These are phyloP conservation scores for Torulaspora gathmanii DNA, from an alignment of 805 yeast genomes.

Conservation along the genomic window DNA sequence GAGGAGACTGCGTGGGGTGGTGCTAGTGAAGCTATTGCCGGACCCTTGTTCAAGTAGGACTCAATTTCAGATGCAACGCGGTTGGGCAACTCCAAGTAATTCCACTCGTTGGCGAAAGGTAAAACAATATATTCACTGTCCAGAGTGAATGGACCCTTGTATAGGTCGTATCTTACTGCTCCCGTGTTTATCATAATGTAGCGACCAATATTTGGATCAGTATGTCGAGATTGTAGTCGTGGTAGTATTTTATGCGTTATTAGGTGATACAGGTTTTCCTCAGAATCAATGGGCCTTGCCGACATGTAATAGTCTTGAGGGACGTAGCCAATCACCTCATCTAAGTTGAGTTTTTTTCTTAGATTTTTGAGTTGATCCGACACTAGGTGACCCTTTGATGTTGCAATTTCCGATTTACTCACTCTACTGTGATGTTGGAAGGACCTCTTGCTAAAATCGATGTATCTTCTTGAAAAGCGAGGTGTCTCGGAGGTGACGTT, in stretches of 20 bases:
- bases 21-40: conserved; percentile 16
- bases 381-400: conserved; percentile 49
- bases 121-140: conserved; percentile 80
- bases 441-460: conserved; percentile 75
- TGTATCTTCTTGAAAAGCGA: conserved; percentile 56
- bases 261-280: conserved; percentile 54
- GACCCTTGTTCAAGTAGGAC: conserved; percentile 51
- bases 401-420: conserved; percentile 27
- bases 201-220: conserved; percentile 37
- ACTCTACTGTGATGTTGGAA: conserved; percentile 56
- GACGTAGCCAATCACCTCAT: conserved; percentile 59
- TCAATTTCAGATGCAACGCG: conserved; percentile 51
- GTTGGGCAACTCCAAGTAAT: conserved; percentile 55
- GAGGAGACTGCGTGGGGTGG: conserved; percentile 16
- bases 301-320: conserved; percentile 61
- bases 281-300: conserved; percentile 58
- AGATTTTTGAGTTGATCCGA: conserved; percentile 42
- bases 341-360: conserved; percentile 49
- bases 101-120: conserved; percentile 83
- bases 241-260: conserved; percentile 56
- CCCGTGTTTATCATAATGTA: conserved; percentile 78
- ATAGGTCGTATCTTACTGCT: conserved; percentile 78
- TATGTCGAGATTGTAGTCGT: conserved; percentile 21
- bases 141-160: conserved; percentile 74
- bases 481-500: conserved; percentile 26